phyloP scores from a whole-genome alignment of 106 monocot species.

The Triglochin maritima region DNA sequence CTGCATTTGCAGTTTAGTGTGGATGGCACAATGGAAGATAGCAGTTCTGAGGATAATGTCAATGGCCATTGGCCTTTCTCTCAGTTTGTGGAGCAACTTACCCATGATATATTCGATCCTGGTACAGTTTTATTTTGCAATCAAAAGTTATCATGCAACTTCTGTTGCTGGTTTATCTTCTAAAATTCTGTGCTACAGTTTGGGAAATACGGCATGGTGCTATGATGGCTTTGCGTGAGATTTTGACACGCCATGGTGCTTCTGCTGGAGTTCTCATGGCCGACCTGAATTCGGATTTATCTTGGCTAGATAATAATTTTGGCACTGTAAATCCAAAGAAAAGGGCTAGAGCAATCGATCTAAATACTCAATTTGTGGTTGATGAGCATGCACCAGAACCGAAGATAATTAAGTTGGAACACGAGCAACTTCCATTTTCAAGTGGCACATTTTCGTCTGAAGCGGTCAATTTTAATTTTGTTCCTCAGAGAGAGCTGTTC shows the following conservation, averaged over 20 bases:
- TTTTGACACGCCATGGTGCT: conserved; percentile 80
- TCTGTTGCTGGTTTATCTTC: conserved; percentile 8
- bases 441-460: not conserved
- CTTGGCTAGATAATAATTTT: conserved; percentile 29
- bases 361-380: conserved; percentile 41
- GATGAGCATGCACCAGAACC: conserved; percentile 40
- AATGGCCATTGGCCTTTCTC: conserved; percentile 81
- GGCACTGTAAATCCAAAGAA: conserved; percentile 19
- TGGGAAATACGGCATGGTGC: conserved; percentile 99
- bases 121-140: conserved; percentile 27
- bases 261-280: conserved; percentile 75
- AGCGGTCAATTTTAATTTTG: conserved; percentile 2
- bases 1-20: conserved; percentile 31
- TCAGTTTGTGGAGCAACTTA: conserved; percentile 77
- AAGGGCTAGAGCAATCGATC: conserved; percentile 48
- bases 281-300: conserved; percentile 33
- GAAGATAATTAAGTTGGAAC: conserved; percentile 41
- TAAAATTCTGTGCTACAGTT: conserved; percentile 26
- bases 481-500: no score
- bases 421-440: not conserved
- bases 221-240: conserved; percentile 91
- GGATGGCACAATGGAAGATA: conserved; percentile 46
- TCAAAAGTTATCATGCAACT: not conserved
- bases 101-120: conserved; percentile 98
- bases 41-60: conserved; percentile 30